Conservation (phyloP, 2,329 filamentous ascomycete species). For the Rachicladosporium sp. region DNA sequence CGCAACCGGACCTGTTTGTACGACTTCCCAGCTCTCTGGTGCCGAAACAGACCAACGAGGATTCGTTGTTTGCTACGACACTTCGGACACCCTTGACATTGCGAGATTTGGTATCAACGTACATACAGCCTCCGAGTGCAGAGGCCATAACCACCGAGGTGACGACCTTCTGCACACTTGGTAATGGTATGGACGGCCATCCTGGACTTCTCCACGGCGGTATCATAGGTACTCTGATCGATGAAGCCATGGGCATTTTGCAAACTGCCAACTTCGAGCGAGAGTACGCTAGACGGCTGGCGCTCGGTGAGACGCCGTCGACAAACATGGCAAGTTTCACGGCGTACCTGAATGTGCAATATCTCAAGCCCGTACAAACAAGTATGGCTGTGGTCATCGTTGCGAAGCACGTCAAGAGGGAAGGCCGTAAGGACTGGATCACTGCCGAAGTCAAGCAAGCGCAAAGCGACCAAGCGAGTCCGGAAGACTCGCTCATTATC, state of each 20-base stretch:
- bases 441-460: conserved; percentile 32
- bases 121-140: conserved; percentile 22
- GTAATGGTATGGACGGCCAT: conserved; percentile 42
- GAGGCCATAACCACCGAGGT: conserved; percentile 22
- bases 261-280: conserved; percentile 31
- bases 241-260: conserved; percentile 44
- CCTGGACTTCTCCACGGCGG: conserved; percentile 45
- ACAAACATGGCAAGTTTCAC: conserved; percentile 30
- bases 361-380: conserved; percentile 40
- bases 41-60: conserved; percentile 31
- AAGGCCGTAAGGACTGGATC: conserved; percentile 44
- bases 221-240: conserved; percentile 44
- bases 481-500: conserved; percentile 36
- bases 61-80: conserved; percentile 42
- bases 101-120: conserved; percentile 32
- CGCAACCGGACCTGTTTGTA: conserved; percentile 26
- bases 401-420: conserved; percentile 28
- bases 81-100: conserved; percentile 41
- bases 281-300: conserved; percentile 8
- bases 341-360: conserved; percentile 44
- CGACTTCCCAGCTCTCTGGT: conserved; percentile 26
- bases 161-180: conserved; percentile 33
- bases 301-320: conserved; percentile 13
- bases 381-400: conserved; percentile 37
- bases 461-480: conserved; percentile 10